Evolutionary conservation across 2,329 filamentous ascomycete genomes (phyloP).

Genomic region (Colletotrichum lindemuthianum): DNA sequence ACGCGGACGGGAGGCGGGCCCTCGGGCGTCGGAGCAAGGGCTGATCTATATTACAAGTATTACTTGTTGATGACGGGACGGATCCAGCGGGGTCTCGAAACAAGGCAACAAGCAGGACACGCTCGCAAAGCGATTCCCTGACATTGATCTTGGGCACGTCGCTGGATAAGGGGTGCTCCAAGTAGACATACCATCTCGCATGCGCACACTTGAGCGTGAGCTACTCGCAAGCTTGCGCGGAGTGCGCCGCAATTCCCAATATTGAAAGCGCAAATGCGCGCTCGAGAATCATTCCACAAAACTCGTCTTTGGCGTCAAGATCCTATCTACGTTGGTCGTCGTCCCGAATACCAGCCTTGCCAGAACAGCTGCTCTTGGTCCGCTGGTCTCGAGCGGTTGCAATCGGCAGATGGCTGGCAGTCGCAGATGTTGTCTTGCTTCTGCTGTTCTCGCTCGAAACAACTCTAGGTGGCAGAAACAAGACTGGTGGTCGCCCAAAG

Average conservation of each 20-base stretch:
- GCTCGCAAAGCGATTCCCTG: background rate
- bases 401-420: constrained; percentile 9
- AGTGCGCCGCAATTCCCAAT: constrained; percentile 15
- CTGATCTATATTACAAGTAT: background rate
- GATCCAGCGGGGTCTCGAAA: constrained; percentile 7
- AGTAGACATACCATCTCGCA: too few relatives aligned
- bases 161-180: background rate
- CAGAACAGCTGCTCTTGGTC: background rate
- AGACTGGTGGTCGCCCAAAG: constrained; percentile 2
- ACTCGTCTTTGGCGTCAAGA: constrained; percentile 13
- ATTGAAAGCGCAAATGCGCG: constrained; percentile 13
- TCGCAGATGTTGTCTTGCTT: constrained; percentile 11
- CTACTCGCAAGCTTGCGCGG: constrained; percentile 7
- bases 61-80: background rate
- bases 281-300: background rate
- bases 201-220: background rate
- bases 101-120: background rate
- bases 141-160: constrained; percentile 9
- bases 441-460: constrained; percentile 10
- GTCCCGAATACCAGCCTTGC: background rate
- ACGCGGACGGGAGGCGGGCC: constrained; percentile 4
- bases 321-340: background rate
- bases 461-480: background rate
- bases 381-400: background rate
- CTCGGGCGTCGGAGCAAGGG: constrained; percentile 11